phyloP scores from a whole-genome alignment of 495 filamentous ascomycete genomes.

The Cairneyella variabilis region DNA sequence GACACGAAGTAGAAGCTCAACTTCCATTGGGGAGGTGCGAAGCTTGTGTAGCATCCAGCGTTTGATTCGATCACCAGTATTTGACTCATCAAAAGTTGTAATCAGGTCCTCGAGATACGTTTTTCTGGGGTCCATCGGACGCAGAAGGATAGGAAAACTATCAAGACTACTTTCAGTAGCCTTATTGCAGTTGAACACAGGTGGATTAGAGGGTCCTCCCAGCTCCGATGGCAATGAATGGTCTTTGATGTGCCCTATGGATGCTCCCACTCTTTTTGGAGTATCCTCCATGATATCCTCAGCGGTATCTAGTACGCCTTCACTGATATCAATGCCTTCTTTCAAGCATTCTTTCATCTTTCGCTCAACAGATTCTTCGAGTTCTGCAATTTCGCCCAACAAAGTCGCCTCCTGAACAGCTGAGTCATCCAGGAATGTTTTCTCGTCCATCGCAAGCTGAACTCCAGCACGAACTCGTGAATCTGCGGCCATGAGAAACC shows the following conservation, averaged over 20 bases:
- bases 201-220: no score
- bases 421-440: neutral
- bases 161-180: neutral
- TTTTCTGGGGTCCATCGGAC: neutral
- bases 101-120: neutral
- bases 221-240: no score
- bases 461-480: neutral
- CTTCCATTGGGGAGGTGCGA: conserved; percentile 4
- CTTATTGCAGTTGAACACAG: no score
- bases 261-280: neutral
- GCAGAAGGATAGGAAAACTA: conserved; percentile 2
- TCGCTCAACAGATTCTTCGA: conserved; percentile 7
- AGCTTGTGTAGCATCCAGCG: conserved; percentile 11
- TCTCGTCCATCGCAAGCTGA: conserved; percentile 1
- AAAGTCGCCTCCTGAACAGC: conserved; percentile 1
- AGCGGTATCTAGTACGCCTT: no score
- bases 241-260: neutral
- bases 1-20: conserved; percentile 1
- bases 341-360: conserved; percentile 11
- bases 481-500: neutral
- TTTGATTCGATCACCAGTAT: conserved; percentile 9
- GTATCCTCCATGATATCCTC: neutral
- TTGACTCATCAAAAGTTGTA: conserved; percentile 6
- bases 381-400: conserved; percentile 7
- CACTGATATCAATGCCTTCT: conserved; percentile 11